Conservation (phyloP, 352 stramenopile genomes). For the Peronospora farinosa region DNA sequence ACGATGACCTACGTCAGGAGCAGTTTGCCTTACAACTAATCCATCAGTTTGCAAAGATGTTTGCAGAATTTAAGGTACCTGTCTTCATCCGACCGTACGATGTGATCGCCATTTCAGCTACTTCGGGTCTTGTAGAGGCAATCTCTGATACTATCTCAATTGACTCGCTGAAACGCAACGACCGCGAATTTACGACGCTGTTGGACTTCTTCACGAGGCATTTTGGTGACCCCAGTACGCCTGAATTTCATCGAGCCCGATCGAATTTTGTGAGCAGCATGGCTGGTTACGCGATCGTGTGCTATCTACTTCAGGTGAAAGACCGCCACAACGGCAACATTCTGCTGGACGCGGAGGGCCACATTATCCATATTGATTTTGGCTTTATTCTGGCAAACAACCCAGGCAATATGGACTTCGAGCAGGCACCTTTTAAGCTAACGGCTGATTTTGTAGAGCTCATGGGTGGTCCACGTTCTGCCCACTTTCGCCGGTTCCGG, state of each 20-base stretch:
- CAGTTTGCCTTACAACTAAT: conserved; percentile 97
- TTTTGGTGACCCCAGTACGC: conserved; percentile 79
- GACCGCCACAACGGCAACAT: conserved; percentile 98
- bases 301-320: conserved; percentile 96
- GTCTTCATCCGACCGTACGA: conserved; percentile 94
- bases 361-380: conserved; percentile 97
- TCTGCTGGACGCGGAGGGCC: conserved; percentile 91
- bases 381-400: conserved; percentile 93
- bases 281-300: conserved; percentile 91
- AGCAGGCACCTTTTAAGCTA: conserved; percentile 97
- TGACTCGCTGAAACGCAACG: conserved; percentile 96
- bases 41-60: conserved; percentile 90
- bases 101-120: conserved; percentile 91
- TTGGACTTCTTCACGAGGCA: conserved; percentile 92
- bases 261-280: conserved; percentile 86
- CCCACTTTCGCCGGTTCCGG: conserved; percentile 91
- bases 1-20: conserved; percentile 97
- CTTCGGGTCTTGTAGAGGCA: conserved; percentile 93
- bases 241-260: conserved; percentile 69
- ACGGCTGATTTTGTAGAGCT: conserved; percentile 94
- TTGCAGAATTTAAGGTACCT: conserved; percentile 89
- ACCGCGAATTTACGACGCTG: conserved; percentile 87
- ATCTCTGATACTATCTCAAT: conserved; percentile 96
- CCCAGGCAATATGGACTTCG: conserved; percentile 91
- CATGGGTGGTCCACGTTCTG: conserved; percentile 90